phyloP scores from a whole-genome alignment of 2,329 filamentous ascomycete genomes.

The Cercospora brassicicola region DNA sequence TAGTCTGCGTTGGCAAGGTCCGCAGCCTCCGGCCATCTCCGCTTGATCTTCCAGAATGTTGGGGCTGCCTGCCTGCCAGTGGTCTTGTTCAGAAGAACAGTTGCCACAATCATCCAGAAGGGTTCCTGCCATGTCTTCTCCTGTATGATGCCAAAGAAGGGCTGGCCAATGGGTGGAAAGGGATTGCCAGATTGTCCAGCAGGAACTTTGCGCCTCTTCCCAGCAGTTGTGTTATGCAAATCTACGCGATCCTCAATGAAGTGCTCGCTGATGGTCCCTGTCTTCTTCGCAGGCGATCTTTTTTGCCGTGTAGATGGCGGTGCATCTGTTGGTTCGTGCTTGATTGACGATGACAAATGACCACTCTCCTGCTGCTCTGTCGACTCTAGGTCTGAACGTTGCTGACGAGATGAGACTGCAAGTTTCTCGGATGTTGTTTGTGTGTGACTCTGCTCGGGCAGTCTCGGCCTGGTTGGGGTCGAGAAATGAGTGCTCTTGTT shows the following conservation, averaged over 20 bases:
- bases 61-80: constrained; percentile 73
- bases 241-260: constrained; percentile 36
- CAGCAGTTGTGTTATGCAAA: constrained; percentile 33
- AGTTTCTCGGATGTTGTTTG: not conserved
- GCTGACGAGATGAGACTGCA: not conserved
- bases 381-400: not conserved
- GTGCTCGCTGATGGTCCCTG: constrained; percentile 31
- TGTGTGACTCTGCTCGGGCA: not conserved
- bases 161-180: constrained; percentile 66
- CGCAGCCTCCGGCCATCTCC: constrained; percentile 65
- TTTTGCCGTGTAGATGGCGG: not conserved
- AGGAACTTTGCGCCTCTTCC: constrained; percentile 24
- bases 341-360: not conserved
- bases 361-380: not conserved
- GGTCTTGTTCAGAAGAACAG: constrained; percentile 83
- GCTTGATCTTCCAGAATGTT: constrained; percentile 67
- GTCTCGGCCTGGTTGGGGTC: not conserved
- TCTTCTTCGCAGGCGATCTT: constrained; percentile 18
- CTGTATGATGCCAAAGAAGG: constrained; percentile 76
- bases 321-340: not conserved
- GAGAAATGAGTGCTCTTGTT: constrained; percentile 39
- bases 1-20: constrained; percentile 60
- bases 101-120: constrained; percentile 77
- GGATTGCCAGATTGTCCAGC: constrained; percentile 50
- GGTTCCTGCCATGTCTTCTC: constrained; percentile 73